Evolutionary conservation across 2,329 filamentous ascomycete genomes (phyloP).

Genomic region (Paecilomyces formosus): DNA sequence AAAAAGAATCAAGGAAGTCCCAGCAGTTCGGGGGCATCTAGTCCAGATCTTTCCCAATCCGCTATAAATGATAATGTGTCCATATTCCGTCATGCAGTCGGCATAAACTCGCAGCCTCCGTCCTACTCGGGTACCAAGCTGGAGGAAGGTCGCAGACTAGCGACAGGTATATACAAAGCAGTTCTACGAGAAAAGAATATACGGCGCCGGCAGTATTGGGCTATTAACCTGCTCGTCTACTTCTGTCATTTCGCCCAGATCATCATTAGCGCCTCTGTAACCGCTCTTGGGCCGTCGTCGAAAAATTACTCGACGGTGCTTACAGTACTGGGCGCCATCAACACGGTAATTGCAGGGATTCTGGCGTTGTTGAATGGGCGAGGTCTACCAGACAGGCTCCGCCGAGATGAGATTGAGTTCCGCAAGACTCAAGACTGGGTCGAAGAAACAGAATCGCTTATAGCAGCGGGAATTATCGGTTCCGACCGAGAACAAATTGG

Average conservation of each 20-base stretch:
- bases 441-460: constrained; percentile 33
- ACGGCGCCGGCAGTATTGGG: constrained; percentile 3
- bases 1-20: not conserved
- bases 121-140: constrained; percentile 4
- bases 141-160: constrained; percentile 6
- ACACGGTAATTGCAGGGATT: constrained; percentile 56
- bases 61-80: constrained; percentile 2
- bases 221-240: constrained; percentile 1
- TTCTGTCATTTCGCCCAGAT: constrained; percentile 28
- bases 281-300: constrained; percentile 39
- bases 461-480: constrained; percentile 6
- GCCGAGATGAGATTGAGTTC: constrained; percentile 42
- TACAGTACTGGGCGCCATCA: constrained; percentile 54
- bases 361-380: constrained; percentile 50
- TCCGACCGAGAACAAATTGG: constrained; percentile 6
- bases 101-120: constrained; percentile 5
- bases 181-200: constrained; percentile 2
- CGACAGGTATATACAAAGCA: constrained; percentile 4
- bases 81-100: constrained; percentile 7
- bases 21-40: not conserved
- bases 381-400: constrained; percentile 42
- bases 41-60: not conserved
- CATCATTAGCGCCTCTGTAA: constrained; percentile 42
- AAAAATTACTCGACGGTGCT: constrained; percentile 47
- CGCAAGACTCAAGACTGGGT: constrained; percentile 46